Percentiles rank a stretch among this genome's conserved stretches.
Evolutionary conservation across 2,329 filamentous ascomycete genomes (phyloP).

Genomic region (Fusarium pseudocircinatum): DNA sequence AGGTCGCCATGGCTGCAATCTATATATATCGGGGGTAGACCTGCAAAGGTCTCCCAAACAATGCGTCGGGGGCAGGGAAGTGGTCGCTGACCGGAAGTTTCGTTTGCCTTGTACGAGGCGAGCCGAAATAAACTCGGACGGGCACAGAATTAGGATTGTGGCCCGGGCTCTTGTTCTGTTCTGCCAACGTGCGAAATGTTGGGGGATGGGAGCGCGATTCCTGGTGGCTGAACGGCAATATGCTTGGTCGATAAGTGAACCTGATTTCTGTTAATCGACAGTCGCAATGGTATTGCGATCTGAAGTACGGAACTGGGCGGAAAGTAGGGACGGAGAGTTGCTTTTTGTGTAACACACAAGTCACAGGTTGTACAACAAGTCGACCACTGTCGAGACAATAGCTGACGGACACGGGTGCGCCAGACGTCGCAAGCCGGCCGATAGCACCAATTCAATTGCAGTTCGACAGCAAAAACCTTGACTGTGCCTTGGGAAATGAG

Average conservation of each 20-base stretch:
- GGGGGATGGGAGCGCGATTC: conserved; percentile 18
- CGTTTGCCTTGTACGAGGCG: conserved; percentile 32
- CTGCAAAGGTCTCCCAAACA: conserved; percentile 32
- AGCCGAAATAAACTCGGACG: conserved; percentile 28
- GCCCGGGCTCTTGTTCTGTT: conserved; percentile 16
- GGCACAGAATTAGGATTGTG: conserved; percentile 30
- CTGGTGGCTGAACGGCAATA: conserved; percentile 25
- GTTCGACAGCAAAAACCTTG: conserved; percentile 10
- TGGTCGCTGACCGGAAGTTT: conserved; percentile 26
- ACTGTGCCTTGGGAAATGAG: conserved; percentile 9
- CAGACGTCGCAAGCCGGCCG: conserved; percentile 37
- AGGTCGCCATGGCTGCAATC: conserved; percentile 42
- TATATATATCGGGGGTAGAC: conserved; percentile 39
- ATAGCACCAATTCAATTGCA: conserved; percentile 32
- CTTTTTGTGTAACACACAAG: conserved; percentile 39
- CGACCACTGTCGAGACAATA: conserved; percentile 29
- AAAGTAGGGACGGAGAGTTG: conserved; percentile 35
- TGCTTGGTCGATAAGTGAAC: conserved; percentile 18
- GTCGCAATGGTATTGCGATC: conserved; percentile 21
- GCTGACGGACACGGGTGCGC: conserved; percentile 27
- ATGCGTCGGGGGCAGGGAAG: conserved; percentile 26
- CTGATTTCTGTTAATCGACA: conserved; percentile 40
- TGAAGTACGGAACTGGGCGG: conserved; percentile 29
- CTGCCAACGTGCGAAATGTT: conserved; percentile 22
- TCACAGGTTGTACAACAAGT: conserved; percentile 33